These are phyloP conservation scores for Apophysomyces trapeziformis DNA, from an alignment of 371 early-diverging fungal genomes.

Conservation along the genomic window DNA sequence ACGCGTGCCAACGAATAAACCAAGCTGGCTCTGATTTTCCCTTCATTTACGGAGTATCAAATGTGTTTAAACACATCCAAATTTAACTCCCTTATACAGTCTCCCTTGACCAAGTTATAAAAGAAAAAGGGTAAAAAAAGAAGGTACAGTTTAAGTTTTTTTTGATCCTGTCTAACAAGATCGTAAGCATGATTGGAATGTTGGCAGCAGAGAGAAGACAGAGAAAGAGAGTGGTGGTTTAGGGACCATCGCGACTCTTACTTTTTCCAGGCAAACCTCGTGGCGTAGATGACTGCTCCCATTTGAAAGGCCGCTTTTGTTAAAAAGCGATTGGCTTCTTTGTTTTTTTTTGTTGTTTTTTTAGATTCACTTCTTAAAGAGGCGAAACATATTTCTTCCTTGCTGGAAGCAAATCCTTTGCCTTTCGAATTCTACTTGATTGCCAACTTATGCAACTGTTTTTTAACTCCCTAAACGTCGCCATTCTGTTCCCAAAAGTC, in stretches of 20 bases:
- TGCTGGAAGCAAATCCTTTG: conserved; percentile 19
- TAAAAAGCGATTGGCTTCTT: background rate
- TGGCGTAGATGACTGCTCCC: conserved; percentile 1
- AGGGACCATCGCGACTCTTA: too few species aligned
- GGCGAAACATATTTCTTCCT: conserved; percentile 14
- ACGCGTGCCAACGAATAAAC: conserved; percentile 75
- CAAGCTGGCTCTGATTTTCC: conserved; percentile 69
- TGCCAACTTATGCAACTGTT: conserved; percentile 32
- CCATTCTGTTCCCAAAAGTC: conserved; percentile 30
- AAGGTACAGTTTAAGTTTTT: too few species aligned
- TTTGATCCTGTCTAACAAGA: too few species aligned
- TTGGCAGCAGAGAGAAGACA: too few species aligned
- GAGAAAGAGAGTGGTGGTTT: too few species aligned
- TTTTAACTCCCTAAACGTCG: conserved; percentile 23
- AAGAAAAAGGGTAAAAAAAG: too few species aligned
- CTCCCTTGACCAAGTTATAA: too few species aligned
- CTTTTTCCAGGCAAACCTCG: background rate
- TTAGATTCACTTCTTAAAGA: background rate
- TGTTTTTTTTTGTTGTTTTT: conserved; percentile 8
- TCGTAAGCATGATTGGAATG: too few species aligned
- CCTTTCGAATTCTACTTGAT: conserved; percentile 1
- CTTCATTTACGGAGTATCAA: conserved; percentile 24
- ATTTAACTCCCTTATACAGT: too few species aligned
- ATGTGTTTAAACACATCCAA: background rate
- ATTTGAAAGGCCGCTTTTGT: background rate